phyloP scores from a whole-genome alignment of 2,329 filamentous ascomycete species.

The Tolypocladium ophioglossoides region DNA sequence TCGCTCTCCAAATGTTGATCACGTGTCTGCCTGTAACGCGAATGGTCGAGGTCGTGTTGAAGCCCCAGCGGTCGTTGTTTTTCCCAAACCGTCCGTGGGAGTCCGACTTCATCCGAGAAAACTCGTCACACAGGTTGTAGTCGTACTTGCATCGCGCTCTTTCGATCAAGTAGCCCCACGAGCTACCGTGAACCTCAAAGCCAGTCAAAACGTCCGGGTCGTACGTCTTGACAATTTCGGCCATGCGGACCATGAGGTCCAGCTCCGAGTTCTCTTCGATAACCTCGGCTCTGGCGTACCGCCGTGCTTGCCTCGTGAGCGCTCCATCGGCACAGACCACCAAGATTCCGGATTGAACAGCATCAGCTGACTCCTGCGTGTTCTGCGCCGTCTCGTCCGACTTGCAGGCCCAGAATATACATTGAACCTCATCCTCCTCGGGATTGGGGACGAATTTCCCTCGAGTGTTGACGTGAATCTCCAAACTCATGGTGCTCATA shows the following conservation, averaged over 20 bases:
- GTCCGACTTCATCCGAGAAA: slow-evolving; percentile 78
- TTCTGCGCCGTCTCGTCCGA: slow-evolving; percentile 45
- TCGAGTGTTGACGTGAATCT: slow-evolving; percentile 83
- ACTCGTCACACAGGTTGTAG: slow-evolving; percentile 80
- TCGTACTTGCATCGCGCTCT: slow-evolving; percentile 78
- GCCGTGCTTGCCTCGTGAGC: slow-evolving; percentile 50
- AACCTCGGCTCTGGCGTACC: slow-evolving; percentile 52
- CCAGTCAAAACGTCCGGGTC: slow-evolving; percentile 93
- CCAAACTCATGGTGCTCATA: slow-evolving; percentile 94
- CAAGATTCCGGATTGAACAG: slow-evolving; percentile 58
- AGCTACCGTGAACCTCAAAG: slow-evolving; percentile 86
- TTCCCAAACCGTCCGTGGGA: slow-evolving; percentile 78
- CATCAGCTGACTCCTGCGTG: slow-evolving; percentile 32
- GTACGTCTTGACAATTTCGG: slow-evolving; percentile 70
- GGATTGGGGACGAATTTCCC: slow-evolving; percentile 77
- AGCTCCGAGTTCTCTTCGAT: slow-evolving; percentile 70
- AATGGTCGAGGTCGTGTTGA: slow-evolving; percentile 86
- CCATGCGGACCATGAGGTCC: slow-evolving; percentile 73
- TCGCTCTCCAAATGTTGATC: slow-evolving; percentile 95
- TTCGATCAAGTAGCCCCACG: slow-evolving; percentile 94
- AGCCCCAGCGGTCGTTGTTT: slow-evolving; percentile 83
- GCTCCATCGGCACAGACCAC: slow-evolving; percentile 54
- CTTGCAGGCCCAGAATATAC: slow-evolving; percentile 84
- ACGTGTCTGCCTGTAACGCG: slow-evolving; percentile 88
- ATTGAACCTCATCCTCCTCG: slow-evolving; percentile 77